Percentiles rank a stretch among this genome's conserved stretches.
These are phyloP conservation scores for Saccharomyces pastorianus DNA, from an alignment of 1,139 yeast species.

Conservation along the genomic window DNA sequence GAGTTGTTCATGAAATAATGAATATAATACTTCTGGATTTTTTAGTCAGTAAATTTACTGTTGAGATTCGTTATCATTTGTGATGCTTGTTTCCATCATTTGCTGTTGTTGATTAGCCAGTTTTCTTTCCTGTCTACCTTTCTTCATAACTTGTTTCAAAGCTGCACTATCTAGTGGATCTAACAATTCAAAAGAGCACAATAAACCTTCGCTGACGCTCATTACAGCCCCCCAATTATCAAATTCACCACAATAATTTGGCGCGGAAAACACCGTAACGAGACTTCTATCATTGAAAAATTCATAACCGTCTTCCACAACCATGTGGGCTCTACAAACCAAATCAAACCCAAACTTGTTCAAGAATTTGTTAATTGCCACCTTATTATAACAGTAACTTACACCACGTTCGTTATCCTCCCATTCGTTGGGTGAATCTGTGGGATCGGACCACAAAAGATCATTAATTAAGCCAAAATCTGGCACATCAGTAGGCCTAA, in stretches of 20 bases:
- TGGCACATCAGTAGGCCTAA: conserved; percentile 94
- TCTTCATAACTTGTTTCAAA: conserved; percentile 84
- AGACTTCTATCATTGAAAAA: conserved; percentile 88
- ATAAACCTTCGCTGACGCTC: conserved; percentile 87
- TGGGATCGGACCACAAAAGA: conserved; percentile 93
- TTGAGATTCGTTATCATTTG: background rate
- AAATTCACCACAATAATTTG: conserved; percentile 96
- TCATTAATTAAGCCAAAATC: conserved; percentile 91
- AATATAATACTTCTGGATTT: background rate
- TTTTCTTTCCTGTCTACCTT: conserved; percentile 72
- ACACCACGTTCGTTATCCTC: conserved; percentile 98
- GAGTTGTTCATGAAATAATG: background rate
- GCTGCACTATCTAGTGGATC: conserved; percentile 94
- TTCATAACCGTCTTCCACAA: conserved; percentile 96
- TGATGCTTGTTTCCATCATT: conserved; percentile 3
- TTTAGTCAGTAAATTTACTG: conserved; percentile 1
- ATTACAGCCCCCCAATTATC: conserved; percentile 99
- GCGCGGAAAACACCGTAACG: conserved; percentile 93
- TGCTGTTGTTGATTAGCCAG: conserved; percentile 39
- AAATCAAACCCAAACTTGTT: conserved; percentile 85
- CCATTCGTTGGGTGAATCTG: conserved; percentile 93
- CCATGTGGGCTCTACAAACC: conserved; percentile 97
- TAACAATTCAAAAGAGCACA: conserved; percentile 84
- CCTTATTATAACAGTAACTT: conserved; percentile 88
- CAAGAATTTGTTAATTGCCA: conserved; percentile 85